Conservation (phyloP, 257 asterid genomes). For the Cinchona pubescens region DNA sequence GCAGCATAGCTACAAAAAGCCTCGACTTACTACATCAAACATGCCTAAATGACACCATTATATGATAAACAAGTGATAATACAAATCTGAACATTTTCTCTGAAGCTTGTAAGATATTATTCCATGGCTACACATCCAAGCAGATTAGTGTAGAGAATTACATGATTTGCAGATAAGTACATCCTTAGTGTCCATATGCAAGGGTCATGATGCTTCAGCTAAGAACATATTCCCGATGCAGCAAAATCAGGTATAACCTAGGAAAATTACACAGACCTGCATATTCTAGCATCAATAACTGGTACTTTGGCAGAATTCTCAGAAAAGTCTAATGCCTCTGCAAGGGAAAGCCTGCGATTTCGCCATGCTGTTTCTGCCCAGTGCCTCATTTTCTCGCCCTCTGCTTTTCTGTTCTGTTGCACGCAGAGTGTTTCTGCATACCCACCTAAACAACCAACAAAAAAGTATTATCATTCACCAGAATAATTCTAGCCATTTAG, state of each 20-base stretch:
- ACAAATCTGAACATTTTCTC: too few species aligned
- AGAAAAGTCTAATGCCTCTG: slow-evolving; percentile 58
- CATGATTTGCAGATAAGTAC: not conserved
- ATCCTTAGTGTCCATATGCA: not conserved
- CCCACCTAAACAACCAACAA: slow-evolving; percentile 57
- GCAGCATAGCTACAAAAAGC: too few species aligned
- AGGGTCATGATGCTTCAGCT: not conserved
- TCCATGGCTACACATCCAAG: not conserved
- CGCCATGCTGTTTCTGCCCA: slow-evolving; percentile 79
- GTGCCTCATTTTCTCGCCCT: slow-evolving; percentile 63
- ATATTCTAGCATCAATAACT: slow-evolving; percentile 66
- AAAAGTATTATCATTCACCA: not conserved
- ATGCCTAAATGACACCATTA: not conserved
- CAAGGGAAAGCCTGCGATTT: slow-evolving; percentile 56
- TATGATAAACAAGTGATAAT: not conserved
- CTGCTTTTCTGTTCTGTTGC: slow-evolving; percentile 78
- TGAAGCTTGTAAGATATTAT: not conserved
- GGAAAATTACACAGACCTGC: slow-evolving; percentile 52
- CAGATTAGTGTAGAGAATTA: not conserved
- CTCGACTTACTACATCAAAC: not conserved
- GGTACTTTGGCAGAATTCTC: slow-evolving; percentile 51
- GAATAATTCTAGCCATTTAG: not conserved
- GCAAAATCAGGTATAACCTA: not conserved
- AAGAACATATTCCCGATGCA: not conserved
- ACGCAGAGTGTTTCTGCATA: slow-evolving; percentile 71